Base-by-base conservation (phyloP, 176 grass and related monocot genomes). In the Neostapfia colusana region DNA sequence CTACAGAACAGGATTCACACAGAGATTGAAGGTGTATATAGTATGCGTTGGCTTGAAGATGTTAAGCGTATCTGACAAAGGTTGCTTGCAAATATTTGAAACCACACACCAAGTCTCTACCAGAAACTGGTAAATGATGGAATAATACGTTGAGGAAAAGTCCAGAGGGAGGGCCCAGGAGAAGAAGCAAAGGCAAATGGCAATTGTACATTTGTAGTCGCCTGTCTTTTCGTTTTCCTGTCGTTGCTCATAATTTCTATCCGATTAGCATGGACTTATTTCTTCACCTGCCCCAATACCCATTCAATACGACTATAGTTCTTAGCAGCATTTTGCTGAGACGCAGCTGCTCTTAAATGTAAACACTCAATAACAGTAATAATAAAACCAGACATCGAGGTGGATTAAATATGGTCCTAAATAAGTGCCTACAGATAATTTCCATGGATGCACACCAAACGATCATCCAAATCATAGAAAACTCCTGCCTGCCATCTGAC, bases 121-220 rank as follows among this genome's bases (percentile, higher is more conserved):
- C 81, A 28, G 57, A 70, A 65, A 49, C 62, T 24, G 8, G 61
- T 74, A 69, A 63, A 70, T 41, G 71, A 56, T 75, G 72, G 65
- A 50, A 79, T 16, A 57, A 57, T 62, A 75, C 39, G 18, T 50
- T 49, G 57, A 81, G 65, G 58, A 48, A 70, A 65, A 50, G 70
- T 64, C 26, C 8, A 34, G 43, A 69, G 55, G 72, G 43, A 69
- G 55, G 72, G 24, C 69, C 38, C 27, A 56, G 27, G 38, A 23
- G 34, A 65, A 84, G 40, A 75, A 65, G 15, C n/a, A 31, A 71
- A 76, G 46, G 60, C 21, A 84, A 81, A 81, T 65, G 28, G 17
- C 63, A 75, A 66, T 76, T 72, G 71, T 72, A 71, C 74, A 84
- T 71, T 71, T 76, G 77, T 66, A 81, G 69, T 76, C 8, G 46